phyloP scores from a whole-genome alignment of 2,329 filamentous ascomycete genomes.

The Colletotrichum aenigma region DNA sequence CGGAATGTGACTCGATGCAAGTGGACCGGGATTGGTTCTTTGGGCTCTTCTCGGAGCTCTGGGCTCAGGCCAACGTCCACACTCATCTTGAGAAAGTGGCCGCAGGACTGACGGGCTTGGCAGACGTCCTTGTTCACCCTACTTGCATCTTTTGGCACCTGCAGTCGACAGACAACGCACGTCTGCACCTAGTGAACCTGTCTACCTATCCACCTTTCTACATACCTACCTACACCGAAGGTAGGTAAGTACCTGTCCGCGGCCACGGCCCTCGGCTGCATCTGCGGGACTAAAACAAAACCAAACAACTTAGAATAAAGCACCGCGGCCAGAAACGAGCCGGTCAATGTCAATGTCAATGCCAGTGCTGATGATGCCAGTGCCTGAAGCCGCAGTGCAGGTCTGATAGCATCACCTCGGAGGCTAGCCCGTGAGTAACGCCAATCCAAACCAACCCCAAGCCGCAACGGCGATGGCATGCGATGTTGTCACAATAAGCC shows the following conservation, averaged over 20 bases:
- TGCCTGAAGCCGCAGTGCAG: too few species aligned
- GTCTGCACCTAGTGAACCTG: background rate
- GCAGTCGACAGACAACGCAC: too few species aligned
- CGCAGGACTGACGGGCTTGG: background rate
- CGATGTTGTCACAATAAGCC: slow-evolving; percentile 6
- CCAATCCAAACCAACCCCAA: background rate
- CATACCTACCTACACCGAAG: background rate
- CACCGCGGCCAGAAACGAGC: background rate
- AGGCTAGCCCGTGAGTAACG: background rate
- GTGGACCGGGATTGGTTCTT: background rate
- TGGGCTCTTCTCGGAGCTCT: background rate
- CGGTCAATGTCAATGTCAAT: background rate
- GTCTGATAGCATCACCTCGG: too few species aligned
- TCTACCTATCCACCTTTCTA: background rate
- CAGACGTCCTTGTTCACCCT: background rate
- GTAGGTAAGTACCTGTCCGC: background rate
- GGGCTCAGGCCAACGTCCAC: background rate
- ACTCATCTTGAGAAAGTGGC: background rate
- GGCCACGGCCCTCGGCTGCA: background rate
- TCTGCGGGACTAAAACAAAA: background rate
- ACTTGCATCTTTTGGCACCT: too few species aligned
- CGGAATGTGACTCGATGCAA: background rate
- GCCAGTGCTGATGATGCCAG: background rate
- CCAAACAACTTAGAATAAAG: background rate
- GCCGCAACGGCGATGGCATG: background rate